Conservation (phyloP, 495 filamentous ascomycete species). For the Sordaria brevicollis region DNA sequence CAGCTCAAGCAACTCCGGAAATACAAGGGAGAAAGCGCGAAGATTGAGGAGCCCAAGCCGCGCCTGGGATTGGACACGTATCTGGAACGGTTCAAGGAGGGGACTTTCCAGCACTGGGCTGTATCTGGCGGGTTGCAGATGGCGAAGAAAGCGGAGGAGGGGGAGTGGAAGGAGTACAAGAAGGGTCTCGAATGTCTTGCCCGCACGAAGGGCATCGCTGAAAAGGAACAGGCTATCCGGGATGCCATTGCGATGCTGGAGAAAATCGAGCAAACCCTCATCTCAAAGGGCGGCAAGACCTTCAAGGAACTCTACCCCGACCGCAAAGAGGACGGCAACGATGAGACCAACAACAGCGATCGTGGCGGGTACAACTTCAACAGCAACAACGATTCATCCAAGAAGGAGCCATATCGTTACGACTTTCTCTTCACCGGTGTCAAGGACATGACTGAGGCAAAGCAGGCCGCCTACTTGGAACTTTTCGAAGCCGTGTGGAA, state of each 20-base stretch:
- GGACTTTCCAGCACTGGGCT: conserved; percentile 44
- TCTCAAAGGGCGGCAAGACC: conserved; percentile 50
- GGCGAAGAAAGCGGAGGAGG: conserved; percentile 2
- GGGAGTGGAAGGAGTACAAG: conserved; percentile 19
- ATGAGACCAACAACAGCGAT: neutral
- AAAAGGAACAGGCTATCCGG: conserved; percentile 43
- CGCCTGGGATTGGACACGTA: conserved; percentile 27
- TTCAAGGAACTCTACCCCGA: conserved; percentile 55
- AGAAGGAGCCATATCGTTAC: conserved; percentile 30
- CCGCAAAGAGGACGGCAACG: conserved; percentile 7
- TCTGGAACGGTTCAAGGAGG: conserved; percentile 31
- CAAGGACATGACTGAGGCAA: conserved; percentile 40
- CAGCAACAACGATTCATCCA: neutral
- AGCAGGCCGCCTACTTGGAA: conserved; percentile 46
- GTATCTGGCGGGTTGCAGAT: conserved; percentile 27
- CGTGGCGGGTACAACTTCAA: neutral
- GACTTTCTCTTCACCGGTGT: conserved; percentile 35
- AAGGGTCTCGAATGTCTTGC: conserved; percentile 14
- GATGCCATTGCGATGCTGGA: conserved; percentile 40
- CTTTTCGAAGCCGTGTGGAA: conserved; percentile 58
- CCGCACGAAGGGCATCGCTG: conserved; percentile 24
- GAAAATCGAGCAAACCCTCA: conserved; percentile 39
- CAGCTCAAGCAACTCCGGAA: conserved; percentile 37
- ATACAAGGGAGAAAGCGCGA: conserved; percentile 26
- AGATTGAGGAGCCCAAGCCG: neutral